Evolutionary conservation across 2,329 filamentous ascomycete species (phyloP), one percentile per base, ranked within the genome.

Genomic region (Ambrosiella beaveri): DNA sequence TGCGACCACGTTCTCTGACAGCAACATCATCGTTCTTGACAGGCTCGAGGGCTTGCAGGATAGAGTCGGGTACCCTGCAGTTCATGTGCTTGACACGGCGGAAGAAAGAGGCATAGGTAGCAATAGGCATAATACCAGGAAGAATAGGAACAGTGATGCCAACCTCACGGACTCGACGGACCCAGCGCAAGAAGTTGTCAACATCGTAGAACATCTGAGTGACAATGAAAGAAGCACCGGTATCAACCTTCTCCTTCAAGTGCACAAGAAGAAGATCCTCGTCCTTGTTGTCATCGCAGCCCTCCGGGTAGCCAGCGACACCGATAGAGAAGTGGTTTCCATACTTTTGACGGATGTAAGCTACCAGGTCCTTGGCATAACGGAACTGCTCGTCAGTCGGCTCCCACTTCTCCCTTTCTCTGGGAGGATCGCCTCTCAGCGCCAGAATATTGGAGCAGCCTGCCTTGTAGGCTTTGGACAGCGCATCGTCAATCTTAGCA

Each of bases 121-220:
- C 88, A 65, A 98, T 97, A 59, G 73, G 69, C 85, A 94, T 91
- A 67, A 91, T 91, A 27, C 88, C 89, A 2, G 86, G 86, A 54
- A 94, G 79, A 63, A 95, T 93, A 13, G 87, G 87, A 38, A 93
- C 75, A 35, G 74, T 83, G 66, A 98, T 91, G 53, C 93, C 93
- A 66, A 81, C 83, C 56, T 84, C 88, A 54, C 90, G 85, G 60
- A 91, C 89, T 68, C 87, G 93, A 64, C 80, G 75, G 41, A 94
- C 86, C 93, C 93, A 98, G 57, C 83, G 79, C 57, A 97, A 72
- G 71, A 98, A 98, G 68, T 93, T 91, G 66, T 98, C 91, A 54
- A 82, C 90, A 66, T 98, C 91, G 74, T 98, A 98, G 73, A 97
- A 97, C 93, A 98, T 98, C 73, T 98, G 93, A 0, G 93, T 97